Base-by-base conservation (phyloP, 495 filamentous ascomycete species). In the Hypoxylon fragiforme region DNA sequence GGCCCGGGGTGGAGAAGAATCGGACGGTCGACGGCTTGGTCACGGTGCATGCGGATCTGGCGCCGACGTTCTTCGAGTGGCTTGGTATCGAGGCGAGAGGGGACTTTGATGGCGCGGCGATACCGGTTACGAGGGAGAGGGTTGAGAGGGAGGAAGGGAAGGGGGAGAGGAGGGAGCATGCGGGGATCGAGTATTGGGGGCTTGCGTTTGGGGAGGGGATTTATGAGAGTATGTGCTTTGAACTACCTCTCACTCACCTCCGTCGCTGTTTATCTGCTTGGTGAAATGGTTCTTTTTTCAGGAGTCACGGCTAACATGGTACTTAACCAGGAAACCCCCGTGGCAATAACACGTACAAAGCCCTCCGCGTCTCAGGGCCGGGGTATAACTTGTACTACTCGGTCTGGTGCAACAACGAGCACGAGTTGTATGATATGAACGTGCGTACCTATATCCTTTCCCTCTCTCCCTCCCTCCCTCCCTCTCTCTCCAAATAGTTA, bases 31-130 rank as follows among this genome's bases (percentile, higher is more conserved):
- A 83, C 36, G 43, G 52, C 0, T 63, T 78, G 0, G 83, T 85
- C 0, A 84, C 83, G 0, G 79, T 83, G 1, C 85, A 88, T 50
- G 83, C 81, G 2, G 85, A 88, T 57, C 66, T 89, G 1, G 85
- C 81, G 2, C 82, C 85, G 1, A 86, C 84, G 0, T 73, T 88
- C 44, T 73, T 87, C 14, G 53, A 77, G 1, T 49, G 80, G 0
- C 73, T 80, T 0, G 77, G 77, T 0, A 71, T 79, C 26, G 63
- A 69, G 5, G 50, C 63, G 3, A 68, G 79, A 3, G 60, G 67
- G 0, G 80, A 81, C 16, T 80, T 85, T 50, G 82, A 85, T 59
- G 81, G 81, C 1, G 73, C 70, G 12, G 68, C 80, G 0, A 75
- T 84, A 34, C 77, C 80, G 0, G 34, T 84, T 3, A 63, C 57